These are phyloP conservation scores for Diaporthe sp. DNA, from an alignment of 2,329 filamentous ascomycete genomes.

Conservation along the genomic window DNA sequence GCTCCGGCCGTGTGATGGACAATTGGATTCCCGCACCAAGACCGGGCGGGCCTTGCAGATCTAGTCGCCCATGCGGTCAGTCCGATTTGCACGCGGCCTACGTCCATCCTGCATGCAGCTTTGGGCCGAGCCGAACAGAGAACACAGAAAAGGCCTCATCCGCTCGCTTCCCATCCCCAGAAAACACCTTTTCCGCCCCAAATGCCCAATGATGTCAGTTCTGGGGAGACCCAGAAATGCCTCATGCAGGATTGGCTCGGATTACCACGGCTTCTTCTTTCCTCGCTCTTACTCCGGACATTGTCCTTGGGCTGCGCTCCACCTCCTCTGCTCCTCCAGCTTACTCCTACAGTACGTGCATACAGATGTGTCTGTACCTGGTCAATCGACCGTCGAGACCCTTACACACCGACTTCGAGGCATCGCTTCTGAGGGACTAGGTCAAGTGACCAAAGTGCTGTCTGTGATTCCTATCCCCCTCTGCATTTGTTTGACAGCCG, in stretches of 20 bases:
- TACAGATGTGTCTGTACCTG: background rate
- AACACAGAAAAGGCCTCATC: constrained; percentile 29
- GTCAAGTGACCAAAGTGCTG: background rate
- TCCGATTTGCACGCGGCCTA: constrained; percentile 25
- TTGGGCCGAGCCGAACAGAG: constrained; percentile 18
- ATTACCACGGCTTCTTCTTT: constrained; percentile 29
- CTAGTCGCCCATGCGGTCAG: constrained; percentile 16
- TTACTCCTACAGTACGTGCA: constrained; percentile 1
- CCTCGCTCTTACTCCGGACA: constrained; percentile 34
- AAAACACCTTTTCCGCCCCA: constrained; percentile 19
- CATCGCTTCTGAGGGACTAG: background rate
- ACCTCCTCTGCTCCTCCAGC: constrained; percentile 20
- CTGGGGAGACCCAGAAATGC: constrained; percentile 25
- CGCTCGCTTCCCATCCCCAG: constrained; percentile 26
- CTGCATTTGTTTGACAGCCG: background rate
- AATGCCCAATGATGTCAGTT: constrained; percentile 29
- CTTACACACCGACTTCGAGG: constrained; percentile 24
- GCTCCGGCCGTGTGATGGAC: background rate
- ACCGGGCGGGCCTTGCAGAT: constrained; percentile 13
- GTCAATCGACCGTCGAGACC: background rate
- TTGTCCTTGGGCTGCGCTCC: constrained; percentile 24
- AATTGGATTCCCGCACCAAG: background rate
- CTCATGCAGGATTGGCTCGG: constrained; percentile 32
- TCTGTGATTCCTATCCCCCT: background rate
- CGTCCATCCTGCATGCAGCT: constrained; percentile 15